A percentile compares a stretch with the other conserved stretches of the same genome.
phyloP scores from a whole-genome alignment of 306 rosid species.

The Trifolium repens region DNA sequence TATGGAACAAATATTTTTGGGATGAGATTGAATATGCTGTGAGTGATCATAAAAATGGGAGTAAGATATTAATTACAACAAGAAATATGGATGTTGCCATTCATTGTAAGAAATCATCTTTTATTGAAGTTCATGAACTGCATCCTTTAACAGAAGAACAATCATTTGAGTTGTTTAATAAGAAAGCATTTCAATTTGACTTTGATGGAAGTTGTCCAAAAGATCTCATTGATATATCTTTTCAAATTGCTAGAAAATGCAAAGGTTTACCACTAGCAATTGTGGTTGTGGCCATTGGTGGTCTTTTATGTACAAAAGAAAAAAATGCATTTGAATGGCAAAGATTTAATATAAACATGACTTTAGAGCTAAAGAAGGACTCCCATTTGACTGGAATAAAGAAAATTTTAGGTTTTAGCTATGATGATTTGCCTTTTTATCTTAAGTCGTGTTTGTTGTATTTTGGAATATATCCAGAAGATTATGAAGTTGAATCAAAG shows the following conservation, averaged over 20 bases:
- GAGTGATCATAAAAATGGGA: background rate
- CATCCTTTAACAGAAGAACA: background rate
- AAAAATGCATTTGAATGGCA: background rate
- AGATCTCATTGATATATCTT: background rate
- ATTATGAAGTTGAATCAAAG: background rate
- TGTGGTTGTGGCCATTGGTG: conserved; percentile 16
- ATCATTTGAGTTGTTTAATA: background rate
- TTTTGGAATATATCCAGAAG: conserved; percentile 34
- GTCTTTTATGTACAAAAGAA: background rate
- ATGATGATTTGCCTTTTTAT: conserved; percentile 1
- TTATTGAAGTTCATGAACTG: background rate
- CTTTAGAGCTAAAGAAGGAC: background rate
- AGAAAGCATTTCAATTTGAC: background rate
- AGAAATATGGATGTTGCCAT: background rate
- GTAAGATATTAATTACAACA: conserved; percentile 8
- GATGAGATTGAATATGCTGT: background rate
- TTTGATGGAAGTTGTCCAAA: background rate
- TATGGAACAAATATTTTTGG: too few relatives aligned
- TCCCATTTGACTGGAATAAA: background rate
- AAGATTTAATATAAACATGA: background rate
- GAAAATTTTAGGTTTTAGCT: background rate
- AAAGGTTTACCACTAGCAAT: background rate
- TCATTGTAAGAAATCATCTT: background rate
- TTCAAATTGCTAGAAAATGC: background rate
- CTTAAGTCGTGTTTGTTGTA: conserved; percentile 16